A percentile compares a stretch with the other conserved stretches of the same genome.
Conservation (phyloP, 192 early-diverging fungal species). For the Coemansia sp. region DNA sequence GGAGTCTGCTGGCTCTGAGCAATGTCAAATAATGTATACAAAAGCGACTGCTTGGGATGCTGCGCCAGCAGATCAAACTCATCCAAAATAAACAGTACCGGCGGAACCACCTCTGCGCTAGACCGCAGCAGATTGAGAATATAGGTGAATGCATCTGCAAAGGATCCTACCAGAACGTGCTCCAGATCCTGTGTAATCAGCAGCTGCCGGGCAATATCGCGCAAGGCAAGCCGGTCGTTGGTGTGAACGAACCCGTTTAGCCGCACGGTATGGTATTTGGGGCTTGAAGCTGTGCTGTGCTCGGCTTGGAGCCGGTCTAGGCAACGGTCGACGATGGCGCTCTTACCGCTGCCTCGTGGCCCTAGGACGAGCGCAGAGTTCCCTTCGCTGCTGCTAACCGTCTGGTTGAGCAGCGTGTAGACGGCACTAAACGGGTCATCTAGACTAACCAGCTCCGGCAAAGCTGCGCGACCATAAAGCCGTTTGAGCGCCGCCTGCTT, state of each 20-base stretch:
- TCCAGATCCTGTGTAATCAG: constrained; percentile 59
- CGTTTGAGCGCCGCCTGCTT: constrained; percentile 18
- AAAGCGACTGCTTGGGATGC: constrained; percentile 86
- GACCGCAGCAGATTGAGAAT: constrained; percentile 38
- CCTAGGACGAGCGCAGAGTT: constrained; percentile 87
- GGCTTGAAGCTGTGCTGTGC: not conserved
- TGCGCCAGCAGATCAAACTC: constrained; percentile 91
- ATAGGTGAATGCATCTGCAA: constrained; percentile 42
- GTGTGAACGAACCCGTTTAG: constrained; percentile 81
- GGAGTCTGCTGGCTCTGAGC: constrained; percentile 80
- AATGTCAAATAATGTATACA: constrained; percentile 94
- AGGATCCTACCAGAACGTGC: constrained; percentile 36
- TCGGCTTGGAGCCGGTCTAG: constrained; percentile 26
- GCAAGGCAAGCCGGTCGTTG: constrained; percentile 74
- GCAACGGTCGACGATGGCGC: constrained; percentile 34
- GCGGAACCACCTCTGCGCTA: constrained; percentile 7
- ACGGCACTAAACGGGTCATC: constrained; percentile 22
- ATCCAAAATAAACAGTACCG: constrained; percentile 83
- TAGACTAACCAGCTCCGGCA: constrained; percentile 33
- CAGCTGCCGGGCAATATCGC: constrained; percentile 81
- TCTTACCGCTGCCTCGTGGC: constrained; percentile 75
- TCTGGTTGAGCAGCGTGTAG: constrained; percentile 25
- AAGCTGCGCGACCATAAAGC: constrained; percentile 27
- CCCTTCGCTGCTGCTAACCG: constrained; percentile 58
- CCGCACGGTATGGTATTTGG: constrained; percentile 62